A percentile compares a stretch with the other conserved stretches of the same genome.
These are phyloP conservation scores for Eimeria falciformis DNA, from an alignment of 169 alveolate species.

Conservation along the genomic window DNA sequence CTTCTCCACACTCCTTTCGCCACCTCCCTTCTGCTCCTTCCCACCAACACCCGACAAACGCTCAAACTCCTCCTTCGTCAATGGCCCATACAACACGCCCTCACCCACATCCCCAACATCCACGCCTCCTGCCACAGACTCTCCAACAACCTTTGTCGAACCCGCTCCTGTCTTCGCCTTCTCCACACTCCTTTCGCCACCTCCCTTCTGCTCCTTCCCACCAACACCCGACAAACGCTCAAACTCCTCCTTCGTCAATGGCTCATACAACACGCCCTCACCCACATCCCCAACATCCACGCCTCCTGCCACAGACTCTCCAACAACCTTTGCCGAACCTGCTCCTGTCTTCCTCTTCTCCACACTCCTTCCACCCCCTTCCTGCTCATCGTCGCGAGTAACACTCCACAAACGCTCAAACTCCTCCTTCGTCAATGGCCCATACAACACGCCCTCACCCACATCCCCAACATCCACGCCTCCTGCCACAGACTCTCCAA, in stretches of 20 bases:
- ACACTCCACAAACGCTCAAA: background rate
- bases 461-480: too few relatives aligned
- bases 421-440: background rate
- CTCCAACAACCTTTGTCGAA: background rate
- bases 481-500: too few relatives aligned
- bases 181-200: background rate
- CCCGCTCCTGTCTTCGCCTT: background rate
- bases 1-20: background rate
- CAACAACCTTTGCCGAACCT: background rate
- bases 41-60: background rate
- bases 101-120: background rate
- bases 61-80: background rate
- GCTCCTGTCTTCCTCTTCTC: background rate
- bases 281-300: background rate
- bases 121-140: background rate
- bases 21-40: background rate
- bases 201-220: background rate
- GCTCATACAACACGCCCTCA: background rate
- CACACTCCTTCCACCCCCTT: background rate
- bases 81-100: background rate
- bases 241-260: background rate
- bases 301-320: background rate
- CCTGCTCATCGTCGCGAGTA: background rate
- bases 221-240: background rate
- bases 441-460: background rate